phyloP scores from a whole-genome alignment of 805 yeast species.

The Metschnikowia shivogae region DNA sequence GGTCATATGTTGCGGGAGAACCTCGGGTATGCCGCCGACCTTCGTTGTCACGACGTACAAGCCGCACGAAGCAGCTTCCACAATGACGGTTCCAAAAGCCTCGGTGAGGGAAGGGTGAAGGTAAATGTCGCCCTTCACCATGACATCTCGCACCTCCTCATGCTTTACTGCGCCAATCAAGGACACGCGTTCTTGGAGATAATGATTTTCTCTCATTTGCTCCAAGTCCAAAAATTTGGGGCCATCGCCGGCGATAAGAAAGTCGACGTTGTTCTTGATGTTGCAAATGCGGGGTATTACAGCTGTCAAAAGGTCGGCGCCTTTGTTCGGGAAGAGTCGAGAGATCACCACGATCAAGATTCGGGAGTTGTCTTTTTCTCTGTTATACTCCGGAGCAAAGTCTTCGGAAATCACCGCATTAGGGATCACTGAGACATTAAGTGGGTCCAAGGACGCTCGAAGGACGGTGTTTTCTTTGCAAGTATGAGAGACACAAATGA shows the following conservation, averaged over 20 bases:
- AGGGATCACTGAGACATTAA: constrained; percentile 82
- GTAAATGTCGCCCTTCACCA: constrained; percentile 91
- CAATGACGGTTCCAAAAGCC: constrained; percentile 95
- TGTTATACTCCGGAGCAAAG: constrained; percentile 51
- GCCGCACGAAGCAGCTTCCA: constrained; percentile 97
- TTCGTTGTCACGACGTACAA: constrained; percentile 87
- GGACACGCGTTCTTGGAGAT: constrained; percentile 82
- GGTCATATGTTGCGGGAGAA: constrained; percentile 88
- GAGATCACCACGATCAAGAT: constrained; percentile 90
- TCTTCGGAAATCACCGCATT: constrained; percentile 89
- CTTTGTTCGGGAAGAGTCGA: constrained; percentile 91
- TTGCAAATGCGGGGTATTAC: constrained; percentile 80
- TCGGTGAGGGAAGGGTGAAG: constrained; percentile 92
- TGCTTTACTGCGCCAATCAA: constrained; percentile 85
- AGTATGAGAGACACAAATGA: constrained; percentile 94
- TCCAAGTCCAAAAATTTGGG: constrained; percentile 91
- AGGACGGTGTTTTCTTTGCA: constrained; percentile 94
- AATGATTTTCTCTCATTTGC: constrained; percentile 86
- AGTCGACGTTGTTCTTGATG: constrained; percentile 58
- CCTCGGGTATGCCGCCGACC: constrained; percentile 98
- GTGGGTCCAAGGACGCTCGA: constrained; percentile 78
- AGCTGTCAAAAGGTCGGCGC: constrained; percentile 83
- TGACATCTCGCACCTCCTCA: constrained; percentile 87
- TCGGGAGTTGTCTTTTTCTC: constrained; percentile 3
- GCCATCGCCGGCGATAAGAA: constrained; percentile 94